A percentile compares a stretch with the other conserved stretches of the same genome.
Evolutionary conservation across 352 stramenopile genomes (phyloP).

Genomic region (Globisporangium paroecandrum): DNA sequence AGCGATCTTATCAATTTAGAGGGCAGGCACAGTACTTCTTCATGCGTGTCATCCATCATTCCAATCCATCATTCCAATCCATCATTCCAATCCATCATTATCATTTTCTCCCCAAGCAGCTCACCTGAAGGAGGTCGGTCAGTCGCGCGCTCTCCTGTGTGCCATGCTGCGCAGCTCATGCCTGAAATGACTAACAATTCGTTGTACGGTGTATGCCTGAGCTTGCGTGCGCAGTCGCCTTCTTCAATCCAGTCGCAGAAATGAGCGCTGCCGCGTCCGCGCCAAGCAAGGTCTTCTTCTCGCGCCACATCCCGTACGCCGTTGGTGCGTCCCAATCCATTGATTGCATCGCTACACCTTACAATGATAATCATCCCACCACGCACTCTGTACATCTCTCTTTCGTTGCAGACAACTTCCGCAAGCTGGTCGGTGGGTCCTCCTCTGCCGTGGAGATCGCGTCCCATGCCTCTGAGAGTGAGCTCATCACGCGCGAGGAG

Average conservation of each 20-base stretch:
- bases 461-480: slow-evolving; percentile 27
- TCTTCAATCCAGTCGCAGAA: background rate
- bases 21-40: no score
- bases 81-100: no score
- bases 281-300: slow-evolving; percentile 62
- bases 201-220: background rate
- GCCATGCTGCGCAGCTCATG: background rate
- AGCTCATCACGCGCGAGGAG: slow-evolving; percentile 38
- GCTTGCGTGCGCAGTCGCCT: no score
- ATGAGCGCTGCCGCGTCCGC: slow-evolving; percentile 1
- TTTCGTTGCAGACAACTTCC: slow-evolving; percentile 28
- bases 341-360: no score
- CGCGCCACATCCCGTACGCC: slow-evolving; percentile 64
- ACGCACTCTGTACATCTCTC: no score
- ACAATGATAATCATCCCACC: background rate
- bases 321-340: slow-evolving; percentile 32
- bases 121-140: no score
- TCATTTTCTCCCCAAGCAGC: no score
- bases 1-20: no score
- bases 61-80: no score
- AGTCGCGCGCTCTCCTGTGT: background rate
- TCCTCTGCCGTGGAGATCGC: slow-evolving; percentile 22
- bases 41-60: no score
- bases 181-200: background rate
- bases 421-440: slow-evolving; percentile 11